A percentile compares a stretch with the other conserved stretches of the same genome.
Evolutionary conservation across 768 basidiomycete species (phyloP).

Genomic region (Tulasnella sp.): DNA sequence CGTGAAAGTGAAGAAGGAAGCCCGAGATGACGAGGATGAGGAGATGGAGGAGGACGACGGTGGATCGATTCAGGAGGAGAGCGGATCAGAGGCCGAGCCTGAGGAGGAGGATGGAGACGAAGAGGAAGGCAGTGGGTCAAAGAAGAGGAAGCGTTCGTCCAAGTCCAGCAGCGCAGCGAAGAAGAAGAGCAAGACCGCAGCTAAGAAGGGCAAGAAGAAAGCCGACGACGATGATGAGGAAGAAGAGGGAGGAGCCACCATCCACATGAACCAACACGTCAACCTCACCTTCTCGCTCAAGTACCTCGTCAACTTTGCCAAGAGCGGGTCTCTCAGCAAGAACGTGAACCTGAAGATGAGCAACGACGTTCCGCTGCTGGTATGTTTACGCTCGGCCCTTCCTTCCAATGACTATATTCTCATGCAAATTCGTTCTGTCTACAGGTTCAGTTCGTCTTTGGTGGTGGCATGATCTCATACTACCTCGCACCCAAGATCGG

Average conservation of each 20-base stretch:
- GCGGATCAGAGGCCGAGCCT: conserved; percentile 14
- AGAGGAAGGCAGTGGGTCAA: conserved; percentile 48
- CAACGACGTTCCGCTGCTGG: conserved; percentile 86
- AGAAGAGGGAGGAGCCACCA: conserved; percentile 55
- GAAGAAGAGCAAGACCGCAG: conserved; percentile 29
- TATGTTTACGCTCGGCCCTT: conserved; percentile 41
- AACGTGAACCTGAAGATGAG: conserved; percentile 83
- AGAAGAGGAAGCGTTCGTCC: conserved; percentile 43
- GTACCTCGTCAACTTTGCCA: conserved; percentile 95
- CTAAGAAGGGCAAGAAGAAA: conserved; percentile 65
- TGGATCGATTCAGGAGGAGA: conserved; percentile 39
- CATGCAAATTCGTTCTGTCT: background rate
- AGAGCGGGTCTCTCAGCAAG: conserved; percentile 69
- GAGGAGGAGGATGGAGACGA: conserved; percentile 49
- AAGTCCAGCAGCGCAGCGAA: conserved; percentile 7
- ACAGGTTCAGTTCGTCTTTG: conserved; percentile 86
- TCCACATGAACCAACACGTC: conserved; percentile 89
- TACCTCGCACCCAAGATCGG: conserved; percentile 96
- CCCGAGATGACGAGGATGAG: conserved; percentile 33
- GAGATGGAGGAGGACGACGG: conserved; percentile 44
- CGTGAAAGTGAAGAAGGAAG: conserved; percentile 40
- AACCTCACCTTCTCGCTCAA: conserved; percentile 92
- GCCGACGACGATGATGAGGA: conserved; percentile 60
- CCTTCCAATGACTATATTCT: conserved; percentile 16
- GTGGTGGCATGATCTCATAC: conserved; percentile 84